phyloP scores from a whole-genome alignment of 139 green algal species.

The Micromonas pusilla region DNA sequence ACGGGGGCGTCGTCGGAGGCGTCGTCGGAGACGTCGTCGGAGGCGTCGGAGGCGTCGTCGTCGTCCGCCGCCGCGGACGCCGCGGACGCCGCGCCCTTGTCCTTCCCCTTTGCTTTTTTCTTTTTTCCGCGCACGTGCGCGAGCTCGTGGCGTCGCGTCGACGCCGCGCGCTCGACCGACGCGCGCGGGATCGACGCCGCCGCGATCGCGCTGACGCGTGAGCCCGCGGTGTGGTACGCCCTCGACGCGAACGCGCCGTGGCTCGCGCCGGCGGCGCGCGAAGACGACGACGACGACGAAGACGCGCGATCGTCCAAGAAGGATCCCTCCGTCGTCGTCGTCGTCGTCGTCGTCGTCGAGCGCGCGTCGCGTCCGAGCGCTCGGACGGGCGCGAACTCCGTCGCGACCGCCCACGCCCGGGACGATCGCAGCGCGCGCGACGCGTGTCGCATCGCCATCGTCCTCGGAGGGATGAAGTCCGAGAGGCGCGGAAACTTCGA shows the following conservation, averaged over 20 bases:
- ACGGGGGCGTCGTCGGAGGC: neutral
- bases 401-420: too few relatives aligned
- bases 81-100: neutral
- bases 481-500: too few relatives aligned
- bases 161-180: neutral
- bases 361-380: too few relatives aligned
- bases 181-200: neutral
- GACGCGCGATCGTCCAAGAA: neutral
- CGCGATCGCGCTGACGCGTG: neutral
- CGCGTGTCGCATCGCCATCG: too few relatives aligned
- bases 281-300: neutral
- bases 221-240: neutral
- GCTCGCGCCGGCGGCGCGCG: neutral
- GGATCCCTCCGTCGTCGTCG: neutral
- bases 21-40: neutral
- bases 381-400: too few relatives aligned
- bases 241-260: neutral
- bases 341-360: neutral
- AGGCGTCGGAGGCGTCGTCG: neutral
- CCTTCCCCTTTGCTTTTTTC: neutral
- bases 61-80: neutral
- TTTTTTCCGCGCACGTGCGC: neutral
- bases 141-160: neutral
- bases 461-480: too few relatives aligned
- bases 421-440: too few relatives aligned